These are phyloP conservation scores for Suhomyces kilbournensis DNA, from an alignment of 805 yeast species.

Conservation along the genomic window DNA sequence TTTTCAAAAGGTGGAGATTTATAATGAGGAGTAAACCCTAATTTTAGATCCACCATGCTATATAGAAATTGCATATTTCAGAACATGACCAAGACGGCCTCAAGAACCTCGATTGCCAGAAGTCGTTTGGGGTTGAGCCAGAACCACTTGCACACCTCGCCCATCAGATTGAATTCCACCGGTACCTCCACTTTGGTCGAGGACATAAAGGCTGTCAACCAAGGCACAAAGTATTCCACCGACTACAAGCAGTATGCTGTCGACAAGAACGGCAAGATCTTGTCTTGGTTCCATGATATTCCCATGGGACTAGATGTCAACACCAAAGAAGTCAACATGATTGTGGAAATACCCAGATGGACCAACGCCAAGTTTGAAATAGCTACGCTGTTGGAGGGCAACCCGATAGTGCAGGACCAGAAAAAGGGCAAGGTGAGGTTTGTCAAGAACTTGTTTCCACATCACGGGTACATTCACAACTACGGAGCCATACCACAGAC, in stretches of 20 bases:
- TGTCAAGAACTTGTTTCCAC: constrained; percentile 77
- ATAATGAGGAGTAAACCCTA: background rate
- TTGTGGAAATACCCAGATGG: constrained; percentile 59
- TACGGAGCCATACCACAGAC: constrained; percentile 92
- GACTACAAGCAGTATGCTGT: constrained; percentile 44
- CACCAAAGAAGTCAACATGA: constrained; percentile 42
- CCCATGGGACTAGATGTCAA: constrained; percentile 51
- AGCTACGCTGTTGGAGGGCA: constrained; percentile 51
- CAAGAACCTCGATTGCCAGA: constrained; percentile 4
- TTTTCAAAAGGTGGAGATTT: background rate
- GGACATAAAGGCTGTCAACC: background rate
- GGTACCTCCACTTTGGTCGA: background rate
- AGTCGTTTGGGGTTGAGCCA: constrained; percentile 10
- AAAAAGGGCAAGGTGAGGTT: constrained; percentile 75
- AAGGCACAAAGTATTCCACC: constrained; percentile 36
- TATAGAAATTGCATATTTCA: background rate
- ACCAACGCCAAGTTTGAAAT: constrained; percentile 82
- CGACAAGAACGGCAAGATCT: constrained; percentile 39
- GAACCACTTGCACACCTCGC: constrained; percentile 8
- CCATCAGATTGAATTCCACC: constrained; percentile 9
- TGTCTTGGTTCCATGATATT: constrained; percentile 71
- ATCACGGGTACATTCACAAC: constrained; percentile 81
- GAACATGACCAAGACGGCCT: background rate
- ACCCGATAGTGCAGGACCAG: constrained; percentile 79
- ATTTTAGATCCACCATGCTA: background rate